Conservation (phyloP, 192 early-diverging fungal species). For the Coemansia sp. region DNA sequence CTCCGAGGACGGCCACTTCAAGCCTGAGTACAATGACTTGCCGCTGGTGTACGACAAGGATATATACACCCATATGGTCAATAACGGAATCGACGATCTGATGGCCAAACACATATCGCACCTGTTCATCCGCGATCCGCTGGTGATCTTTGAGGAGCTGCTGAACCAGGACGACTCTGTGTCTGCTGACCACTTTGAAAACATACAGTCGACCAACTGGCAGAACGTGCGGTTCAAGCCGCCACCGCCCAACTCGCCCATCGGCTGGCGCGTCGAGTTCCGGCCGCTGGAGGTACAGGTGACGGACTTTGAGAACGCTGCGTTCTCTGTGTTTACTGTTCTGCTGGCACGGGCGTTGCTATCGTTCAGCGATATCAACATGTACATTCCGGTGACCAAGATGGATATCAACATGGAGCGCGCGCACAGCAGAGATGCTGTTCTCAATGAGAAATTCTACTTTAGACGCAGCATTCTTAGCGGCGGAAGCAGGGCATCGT, state of each 20-base stretch:
- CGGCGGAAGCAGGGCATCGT: slow-evolving; percentile 3
- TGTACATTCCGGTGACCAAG: slow-evolving; percentile 95
- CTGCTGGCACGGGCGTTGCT: slow-evolving; percentile 86
- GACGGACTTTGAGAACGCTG: slow-evolving; percentile 96
- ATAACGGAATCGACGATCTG: slow-evolving; percentile 82
- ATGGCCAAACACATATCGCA: slow-evolving; percentile 92
- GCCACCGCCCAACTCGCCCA: slow-evolving; percentile 83
- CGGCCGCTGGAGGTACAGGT: slow-evolving; percentile 95
- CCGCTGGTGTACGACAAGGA: slow-evolving; percentile 76
- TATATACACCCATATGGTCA: slow-evolving; percentile 69
- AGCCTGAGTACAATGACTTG: slow-evolving; percentile 92
- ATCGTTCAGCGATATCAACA: slow-evolving; percentile 79
- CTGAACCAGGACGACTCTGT: slow-evolving; percentile 81
- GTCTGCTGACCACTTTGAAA: slow-evolving; percentile 96
- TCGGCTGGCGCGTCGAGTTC: slow-evolving; percentile 99
- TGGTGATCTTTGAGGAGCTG: slow-evolving; percentile 92
- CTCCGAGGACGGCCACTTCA: slow-evolving; percentile 67
- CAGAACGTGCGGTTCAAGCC: slow-evolving; percentile 99
- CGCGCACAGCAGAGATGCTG: slow-evolving; percentile 84
- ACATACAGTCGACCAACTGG: slow-evolving; percentile 99
- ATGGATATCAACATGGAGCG: slow-evolving; percentile 93
- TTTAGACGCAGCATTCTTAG: slow-evolving; percentile 80
- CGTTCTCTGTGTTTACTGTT: slow-evolving; percentile 91
- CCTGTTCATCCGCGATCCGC: slow-evolving; percentile 96
- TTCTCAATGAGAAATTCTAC: slow-evolving; percentile 78